Conservation (phyloP, 257 asterid species). For the Gynochthodes officinalis region DNA sequence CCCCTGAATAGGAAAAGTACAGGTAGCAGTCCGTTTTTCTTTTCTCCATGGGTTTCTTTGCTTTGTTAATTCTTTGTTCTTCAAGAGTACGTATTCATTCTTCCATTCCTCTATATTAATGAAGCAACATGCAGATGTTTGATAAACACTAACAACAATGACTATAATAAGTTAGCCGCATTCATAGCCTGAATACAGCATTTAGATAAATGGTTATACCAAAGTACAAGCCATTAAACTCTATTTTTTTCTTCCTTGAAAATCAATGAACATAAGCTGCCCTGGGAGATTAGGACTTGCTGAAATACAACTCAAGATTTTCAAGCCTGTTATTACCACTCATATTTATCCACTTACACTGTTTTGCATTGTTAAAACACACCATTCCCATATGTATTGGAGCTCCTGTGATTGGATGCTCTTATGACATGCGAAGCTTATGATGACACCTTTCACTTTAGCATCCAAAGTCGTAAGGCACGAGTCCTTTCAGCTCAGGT, state of each 20-base stretch:
- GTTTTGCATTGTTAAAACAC: background rate
- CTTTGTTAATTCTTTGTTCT: too few relatives aligned
- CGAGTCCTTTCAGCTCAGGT: conserved; percentile 87
- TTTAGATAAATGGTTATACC: background rate
- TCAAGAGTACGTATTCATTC: too few relatives aligned
- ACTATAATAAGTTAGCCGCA: too few relatives aligned
- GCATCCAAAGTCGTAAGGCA: conserved; percentile 84
- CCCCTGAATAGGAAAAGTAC: background rate
- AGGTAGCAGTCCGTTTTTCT: too few relatives aligned
- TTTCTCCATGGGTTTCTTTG: too few relatives aligned
- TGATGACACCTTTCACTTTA: conserved; percentile 18
- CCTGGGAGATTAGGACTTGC: background rate
- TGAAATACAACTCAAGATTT: background rate
- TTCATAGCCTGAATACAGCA: too few relatives aligned
- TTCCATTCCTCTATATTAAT: too few relatives aligned
- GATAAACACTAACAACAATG: too few relatives aligned
- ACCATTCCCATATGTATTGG: background rate
- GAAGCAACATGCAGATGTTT: too few relatives aligned
- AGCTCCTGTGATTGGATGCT: background rate
- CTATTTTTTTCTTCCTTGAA: background rate
- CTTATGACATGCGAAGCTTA: conserved; percentile 4
- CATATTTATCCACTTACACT: background rate
- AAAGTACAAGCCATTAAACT: background rate
- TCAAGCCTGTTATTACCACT: background rate
- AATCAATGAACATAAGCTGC: background rate